Conservation (phyloP, 2,329 filamentous ascomycete species). For the Monascus ruber region DNA sequence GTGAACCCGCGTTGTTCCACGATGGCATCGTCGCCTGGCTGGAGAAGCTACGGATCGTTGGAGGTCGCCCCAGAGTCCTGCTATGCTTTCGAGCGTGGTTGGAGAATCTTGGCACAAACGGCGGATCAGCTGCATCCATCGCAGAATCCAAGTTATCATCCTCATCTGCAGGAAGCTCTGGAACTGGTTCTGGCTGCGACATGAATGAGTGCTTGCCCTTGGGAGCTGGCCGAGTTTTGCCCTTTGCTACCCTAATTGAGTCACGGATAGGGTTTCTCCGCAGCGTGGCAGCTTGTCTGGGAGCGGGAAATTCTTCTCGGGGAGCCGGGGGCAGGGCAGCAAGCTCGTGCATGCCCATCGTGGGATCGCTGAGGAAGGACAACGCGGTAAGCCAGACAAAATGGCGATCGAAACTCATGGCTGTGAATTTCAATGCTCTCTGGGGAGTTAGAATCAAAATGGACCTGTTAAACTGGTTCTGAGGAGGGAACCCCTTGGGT, state of each 20-base stretch:
- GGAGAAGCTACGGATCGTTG: conserved; percentile 69
- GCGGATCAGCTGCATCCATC: conserved; percentile 36
- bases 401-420: conserved; percentile 69
- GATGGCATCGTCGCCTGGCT: conserved; percentile 26
- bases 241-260: conserved; percentile 81
- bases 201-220: conserved; percentile 31
- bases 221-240: conserved; percentile 40
- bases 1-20: conserved; percentile 45
- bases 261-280: conserved; percentile 61
- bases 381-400: conserved; percentile 91
- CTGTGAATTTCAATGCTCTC: conserved; percentile 89
- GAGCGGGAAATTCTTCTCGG: conserved; percentile 21
- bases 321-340: conserved; percentile 47
- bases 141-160: conserved; percentile 20
- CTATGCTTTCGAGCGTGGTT: conserved; percentile 74
- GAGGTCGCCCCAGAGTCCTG: conserved; percentile 66
- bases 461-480: conserved; percentile 69
- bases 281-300: conserved; percentile 38
- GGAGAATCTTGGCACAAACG: conserved; percentile 43
- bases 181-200: conserved; percentile 19
- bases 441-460: conserved; percentile 91
- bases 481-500: conserved; percentile 53
- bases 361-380: conserved; percentile 86
- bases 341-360: conserved; percentile 67
- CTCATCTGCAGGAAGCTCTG: conserved; percentile 20